phyloP scores from a whole-genome alignment of 176 grass and related monocot species.

The barley (Hordeum vulgare) region DNA sequence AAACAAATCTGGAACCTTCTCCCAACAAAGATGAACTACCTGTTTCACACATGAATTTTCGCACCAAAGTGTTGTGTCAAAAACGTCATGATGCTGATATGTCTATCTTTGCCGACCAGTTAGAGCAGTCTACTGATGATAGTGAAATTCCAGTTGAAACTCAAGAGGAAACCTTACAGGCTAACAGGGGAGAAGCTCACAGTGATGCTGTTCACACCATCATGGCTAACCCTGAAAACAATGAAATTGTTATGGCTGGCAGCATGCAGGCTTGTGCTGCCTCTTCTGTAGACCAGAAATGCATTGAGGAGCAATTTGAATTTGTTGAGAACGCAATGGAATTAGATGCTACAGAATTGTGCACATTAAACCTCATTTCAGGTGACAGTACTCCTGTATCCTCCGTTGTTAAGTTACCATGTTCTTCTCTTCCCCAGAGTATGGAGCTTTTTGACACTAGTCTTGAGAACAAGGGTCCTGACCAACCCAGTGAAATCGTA shows the following conservation, averaged over 20 bases:
- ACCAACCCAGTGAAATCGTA: background rate
- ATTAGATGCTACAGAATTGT: slow-evolving; percentile 24
- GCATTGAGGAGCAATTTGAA: background rate
- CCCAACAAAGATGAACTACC: slow-evolving; percentile 10
- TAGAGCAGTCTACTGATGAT: slow-evolving; percentile 7
- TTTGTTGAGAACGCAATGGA: slow-evolving; percentile 29
- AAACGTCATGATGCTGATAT: background rate
- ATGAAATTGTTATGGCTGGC: slow-evolving; percentile 12
- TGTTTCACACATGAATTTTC: slow-evolving; percentile 31
- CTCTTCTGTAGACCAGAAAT: background rate
- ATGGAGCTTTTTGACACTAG: background rate
- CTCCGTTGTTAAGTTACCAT: slow-evolving; percentile 9
- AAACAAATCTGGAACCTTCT: slow-evolving; percentile 35
- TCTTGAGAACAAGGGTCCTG: background rate
- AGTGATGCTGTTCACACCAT: background rate
- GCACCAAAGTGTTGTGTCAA: slow-evolving; percentile 6
- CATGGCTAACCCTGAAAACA: background rate
- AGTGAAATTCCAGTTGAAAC: slow-evolving; percentile 14
- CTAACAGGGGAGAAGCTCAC: slow-evolving; percentile 1
- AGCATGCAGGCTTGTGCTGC: background rate
- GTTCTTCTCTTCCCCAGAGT: background rate
- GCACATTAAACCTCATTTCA: background rate
- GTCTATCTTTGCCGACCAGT: slow-evolving; percentile 2
- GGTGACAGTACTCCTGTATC: slow-evolving; percentile 7
- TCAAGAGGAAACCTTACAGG: background rate